Percentiles rank a stretch among this genome's conserved stretches.
Evolutionary conservation across 2,329 filamentous ascomycete species (phyloP).

Genomic region (Xylariales sp.): DNA sequence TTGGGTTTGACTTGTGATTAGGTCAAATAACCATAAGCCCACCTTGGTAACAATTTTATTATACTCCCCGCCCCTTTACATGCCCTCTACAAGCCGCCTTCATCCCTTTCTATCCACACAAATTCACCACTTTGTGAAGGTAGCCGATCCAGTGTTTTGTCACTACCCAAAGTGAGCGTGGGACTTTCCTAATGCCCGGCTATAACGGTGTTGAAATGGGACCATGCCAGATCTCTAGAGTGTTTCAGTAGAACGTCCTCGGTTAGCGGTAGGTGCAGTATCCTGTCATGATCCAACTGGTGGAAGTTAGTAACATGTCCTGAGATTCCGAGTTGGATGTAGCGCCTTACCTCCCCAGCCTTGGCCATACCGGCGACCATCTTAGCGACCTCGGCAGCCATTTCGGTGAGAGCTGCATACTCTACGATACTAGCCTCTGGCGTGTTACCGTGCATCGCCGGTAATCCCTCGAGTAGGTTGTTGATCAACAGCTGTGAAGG

Average conservation of each 20-base stretch:
- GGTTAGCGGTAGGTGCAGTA: slow-evolving; percentile 50
- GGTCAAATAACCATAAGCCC: slow-evolving; percentile 1
- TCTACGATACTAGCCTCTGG: slow-evolving; percentile 50
- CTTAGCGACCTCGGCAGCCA: slow-evolving; percentile 51
- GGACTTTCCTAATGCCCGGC: slow-evolving; percentile 43
- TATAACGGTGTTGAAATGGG: slow-evolving; percentile 48
- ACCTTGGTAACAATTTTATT: slow-evolving; percentile 13
- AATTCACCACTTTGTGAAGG: neutral
- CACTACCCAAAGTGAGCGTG: neutral
- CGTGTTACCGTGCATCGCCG: slow-evolving; percentile 61
- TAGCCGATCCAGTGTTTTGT: neutral
- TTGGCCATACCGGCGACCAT: slow-evolving; percentile 49
- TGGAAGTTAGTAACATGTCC: slow-evolving; percentile 37
- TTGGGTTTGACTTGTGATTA: neutral
- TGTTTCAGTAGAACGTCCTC: slow-evolving; percentile 51
- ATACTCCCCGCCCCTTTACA: slow-evolving; percentile 1
- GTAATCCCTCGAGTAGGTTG: slow-evolving; percentile 66
- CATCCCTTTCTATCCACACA: neutral
- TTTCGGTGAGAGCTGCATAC: slow-evolving; percentile 51
- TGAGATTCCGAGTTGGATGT: neutral
- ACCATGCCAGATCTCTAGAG: slow-evolving; percentile 50
- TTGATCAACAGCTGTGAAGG: slow-evolving; percentile 63
- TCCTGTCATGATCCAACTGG: slow-evolving; percentile 49
- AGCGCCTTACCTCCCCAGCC: slow-evolving; percentile 46
- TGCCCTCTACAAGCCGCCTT: neutral